Base-by-base conservation (phyloP, 257 asterid species). In the Nicotiana undulata region DNA sequence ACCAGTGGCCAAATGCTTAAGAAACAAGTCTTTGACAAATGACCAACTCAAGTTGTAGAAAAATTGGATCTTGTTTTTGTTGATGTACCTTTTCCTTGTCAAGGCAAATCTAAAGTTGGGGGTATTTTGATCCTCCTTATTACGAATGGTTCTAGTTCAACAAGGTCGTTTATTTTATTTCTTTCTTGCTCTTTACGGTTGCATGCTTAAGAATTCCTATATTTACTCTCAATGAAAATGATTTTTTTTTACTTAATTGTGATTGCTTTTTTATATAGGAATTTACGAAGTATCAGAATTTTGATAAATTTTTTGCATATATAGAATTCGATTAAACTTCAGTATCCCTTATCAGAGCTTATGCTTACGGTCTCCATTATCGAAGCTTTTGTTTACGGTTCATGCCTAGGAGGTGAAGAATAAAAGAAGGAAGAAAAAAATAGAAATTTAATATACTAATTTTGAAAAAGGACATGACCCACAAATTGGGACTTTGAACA, bases 81-180 rank as follows among this genome's bases (percentile, higher is more conserved):
- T 17, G 96, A 95, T 83, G 99, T 97, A 40, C 95, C 97, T 61
- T 93, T 91, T 82, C 92, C 95, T 0, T 81, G 87, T 66, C 88
- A 49, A 24, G 97, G 97, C 0, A 93, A 92, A 90, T 93, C 97
- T 6, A 97, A 92, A 0, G 98, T 95, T 37, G 97, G 93, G 76
- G 98, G 97, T 2, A 90, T 92, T 4, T 95, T 28, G 97, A 95
- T 83, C 99, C 99, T 84, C 99, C 99, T 3, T 95, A 92, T 86
- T 95, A 91, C 52, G 97, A 95, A 85, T 92, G 98, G 99, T 93
- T 95, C 83, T 98, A 92, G 78, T 92, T 89, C 88, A 92, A 93
- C 81, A 90, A 95, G 97, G 99, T 91, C 13, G 0, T 4, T 2
- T 72, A 31, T n/a, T 53, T 16, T 11, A 2, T 8, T 13, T 0